A percentile compares a stretch with the other conserved stretches of the same genome.
phyloP scores from a whole-genome alignment of 139 green algal genomes.

The Chlorella sp. region DNA sequence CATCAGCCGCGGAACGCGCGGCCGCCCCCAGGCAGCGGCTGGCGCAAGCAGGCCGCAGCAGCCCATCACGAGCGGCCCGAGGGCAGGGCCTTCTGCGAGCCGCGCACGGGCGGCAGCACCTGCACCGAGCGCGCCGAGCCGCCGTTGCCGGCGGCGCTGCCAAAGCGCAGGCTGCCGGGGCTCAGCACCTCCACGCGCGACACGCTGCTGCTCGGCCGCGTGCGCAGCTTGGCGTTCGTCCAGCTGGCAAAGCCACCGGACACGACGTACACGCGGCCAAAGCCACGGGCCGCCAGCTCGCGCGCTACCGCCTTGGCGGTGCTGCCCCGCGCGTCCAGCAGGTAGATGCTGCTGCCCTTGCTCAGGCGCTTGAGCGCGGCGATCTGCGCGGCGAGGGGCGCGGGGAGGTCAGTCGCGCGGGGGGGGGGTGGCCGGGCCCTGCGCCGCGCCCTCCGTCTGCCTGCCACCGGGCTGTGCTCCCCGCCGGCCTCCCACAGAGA shows the following conservation, averaged over 20 bases:
- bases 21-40: too few species aligned
- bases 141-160: conserved; percentile 3
- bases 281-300: conserved; percentile 70
- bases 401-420: too few species aligned
- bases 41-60: too few species aligned
- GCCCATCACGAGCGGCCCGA: too few species aligned
- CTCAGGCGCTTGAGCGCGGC: conserved; percentile 69
- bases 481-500: too few species aligned
- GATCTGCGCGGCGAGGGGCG: conserved; percentile 78
- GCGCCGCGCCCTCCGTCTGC: too few species aligned
- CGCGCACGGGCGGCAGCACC: background rate
- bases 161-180: conserved; percentile 28
- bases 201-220: conserved; percentile 52
- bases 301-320: conserved; percentile 67
- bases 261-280: conserved; percentile 62
- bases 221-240: conserved; percentile 80
- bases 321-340: conserved; percentile 80
- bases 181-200: conserved; percentile 52
- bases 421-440: too few species aligned
- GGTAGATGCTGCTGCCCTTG: conserved; percentile 65
- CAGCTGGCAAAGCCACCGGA: conserved; percentile 73
- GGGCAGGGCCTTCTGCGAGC: too few species aligned
- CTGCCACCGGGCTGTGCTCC: too few species aligned
- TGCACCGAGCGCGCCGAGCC: background rate
- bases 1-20: too few species aligned